Conservation (phyloP, 2,329 filamentous ascomycete genomes). For the Albifimbria verrucaria region DNA sequence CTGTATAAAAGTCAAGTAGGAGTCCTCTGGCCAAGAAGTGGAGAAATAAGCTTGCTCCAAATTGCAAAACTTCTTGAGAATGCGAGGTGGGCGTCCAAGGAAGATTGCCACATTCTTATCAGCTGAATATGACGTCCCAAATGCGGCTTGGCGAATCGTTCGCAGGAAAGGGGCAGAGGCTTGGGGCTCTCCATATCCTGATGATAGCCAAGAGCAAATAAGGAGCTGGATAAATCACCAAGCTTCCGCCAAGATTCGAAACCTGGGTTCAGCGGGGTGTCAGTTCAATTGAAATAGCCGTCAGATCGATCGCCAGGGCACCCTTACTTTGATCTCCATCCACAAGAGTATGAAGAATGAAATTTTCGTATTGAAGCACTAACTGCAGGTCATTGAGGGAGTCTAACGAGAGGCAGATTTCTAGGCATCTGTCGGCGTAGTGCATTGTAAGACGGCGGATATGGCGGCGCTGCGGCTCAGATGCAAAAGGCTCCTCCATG, state of each 20-base stretch:
- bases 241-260: constrained; percentile 42
- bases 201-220: constrained; percentile 45
- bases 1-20: neutral
- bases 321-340: constrained; percentile 40
- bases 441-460: constrained; percentile 14
- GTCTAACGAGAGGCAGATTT: constrained; percentile 21
- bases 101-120: constrained; percentile 37
- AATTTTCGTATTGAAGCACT: constrained; percentile 42
- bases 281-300: neutral
- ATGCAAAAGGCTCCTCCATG: constrained; percentile 8
- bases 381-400: constrained; percentile 41
- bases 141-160: constrained; percentile 35
- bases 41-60: neutral
- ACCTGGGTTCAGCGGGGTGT: constrained; percentile 6
- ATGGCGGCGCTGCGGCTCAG: constrained; percentile 10
- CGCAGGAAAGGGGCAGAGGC: constrained; percentile 31
- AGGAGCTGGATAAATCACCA: constrained; percentile 40
- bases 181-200: constrained; percentile 24
- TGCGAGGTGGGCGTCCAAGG: constrained; percentile 43
- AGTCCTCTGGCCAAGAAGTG: neutral
- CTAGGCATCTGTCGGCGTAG: constrained; percentile 17
- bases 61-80: constrained; percentile 13
- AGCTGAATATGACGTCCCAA: constrained; percentile 38
- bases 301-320: neutral
- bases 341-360: constrained; percentile 39